A percentile compares a stretch with the other conserved stretches of the same genome.
These are phyloP conservation scores for Vaccinium myrtillus DNA, from an alignment of 148 eudicot genomes.

Conservation along the genomic window DNA sequence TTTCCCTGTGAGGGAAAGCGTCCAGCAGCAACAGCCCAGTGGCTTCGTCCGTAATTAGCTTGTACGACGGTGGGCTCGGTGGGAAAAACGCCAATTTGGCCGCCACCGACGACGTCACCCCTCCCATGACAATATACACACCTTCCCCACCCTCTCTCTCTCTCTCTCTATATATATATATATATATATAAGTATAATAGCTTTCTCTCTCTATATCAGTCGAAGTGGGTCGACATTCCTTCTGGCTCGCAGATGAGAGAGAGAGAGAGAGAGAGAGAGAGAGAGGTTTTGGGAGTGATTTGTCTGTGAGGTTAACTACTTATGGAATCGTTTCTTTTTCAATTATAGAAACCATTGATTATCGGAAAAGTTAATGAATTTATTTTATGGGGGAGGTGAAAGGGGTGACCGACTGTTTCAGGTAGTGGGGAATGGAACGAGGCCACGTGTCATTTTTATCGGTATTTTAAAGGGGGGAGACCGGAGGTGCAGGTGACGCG, in stretches of 20 bases:
- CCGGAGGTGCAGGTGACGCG: conserved; percentile 6
- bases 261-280: background rate
- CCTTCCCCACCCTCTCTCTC: background rate
- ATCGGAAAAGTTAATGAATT: background rate
- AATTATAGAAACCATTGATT: background rate
- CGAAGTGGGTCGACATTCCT: conserved; percentile 3
- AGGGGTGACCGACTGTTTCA: background rate
- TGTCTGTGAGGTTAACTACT: background rate
- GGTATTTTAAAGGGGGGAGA: background rate
- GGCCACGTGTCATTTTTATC: background rate
- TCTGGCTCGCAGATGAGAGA: background rate
- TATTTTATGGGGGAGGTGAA: background rate
- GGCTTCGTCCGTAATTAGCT: conserved; percentile 48
- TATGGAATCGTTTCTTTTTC: background rate
- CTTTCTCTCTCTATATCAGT: background rate
- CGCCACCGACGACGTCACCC: conserved; percentile 97
- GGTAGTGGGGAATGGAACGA: background rate
- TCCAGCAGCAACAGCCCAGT: conserved; percentile 60
- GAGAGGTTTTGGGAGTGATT: background rate
- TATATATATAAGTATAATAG: background rate
- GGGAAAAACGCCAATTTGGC: conserved; percentile 96
- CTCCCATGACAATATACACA: conserved; percentile 54
- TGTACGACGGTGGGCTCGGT: conserved; percentile 83
- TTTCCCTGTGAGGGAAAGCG: conserved; percentile 79
- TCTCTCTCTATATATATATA: background rate